Percentiles rank a stretch among this genome's conserved stretches.
Conservation (phyloP, 805 yeast genomes). For the Teunomyces kruisii region DNA sequence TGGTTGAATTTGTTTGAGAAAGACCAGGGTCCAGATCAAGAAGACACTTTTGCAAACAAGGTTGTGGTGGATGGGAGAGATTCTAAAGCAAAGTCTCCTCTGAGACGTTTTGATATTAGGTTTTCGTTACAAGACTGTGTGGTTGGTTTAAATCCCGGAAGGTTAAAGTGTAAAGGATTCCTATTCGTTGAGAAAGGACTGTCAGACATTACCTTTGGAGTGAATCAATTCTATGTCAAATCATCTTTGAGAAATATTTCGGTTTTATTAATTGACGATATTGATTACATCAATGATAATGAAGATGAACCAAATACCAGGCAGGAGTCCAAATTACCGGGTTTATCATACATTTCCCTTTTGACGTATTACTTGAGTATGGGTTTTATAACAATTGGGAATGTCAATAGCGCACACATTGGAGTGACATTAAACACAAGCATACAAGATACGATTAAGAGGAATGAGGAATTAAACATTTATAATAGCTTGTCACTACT, state of each 20-base stretch:
- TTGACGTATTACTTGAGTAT: slow-evolving; percentile 36
- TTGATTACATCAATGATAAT: background rate
- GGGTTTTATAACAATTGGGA: slow-evolving; percentile 59
- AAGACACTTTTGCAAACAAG: background rate
- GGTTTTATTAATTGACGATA: slow-evolving; percentile 66
- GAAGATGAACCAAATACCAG: background rate
- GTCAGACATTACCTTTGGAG: slow-evolving; percentile 44
- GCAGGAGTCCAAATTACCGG: slow-evolving; percentile 2
- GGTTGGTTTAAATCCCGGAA: slow-evolving; percentile 63
- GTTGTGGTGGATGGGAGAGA: background rate
- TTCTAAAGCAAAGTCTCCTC: background rate
- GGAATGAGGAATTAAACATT: slow-evolving; percentile 19
- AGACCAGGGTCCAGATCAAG: background rate
- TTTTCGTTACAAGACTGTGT: slow-evolving; percentile 51
- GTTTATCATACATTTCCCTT: slow-evolving; percentile 25
- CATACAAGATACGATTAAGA: slow-evolving; percentile 17
- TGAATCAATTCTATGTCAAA: slow-evolving; percentile 33
- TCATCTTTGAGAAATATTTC: slow-evolving; percentile 50
- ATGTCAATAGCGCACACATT: slow-evolving; percentile 36
- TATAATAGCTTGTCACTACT: slow-evolving; percentile 26
- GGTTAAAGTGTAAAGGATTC: slow-evolving; percentile 53
- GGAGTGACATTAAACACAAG: slow-evolving; percentile 31
- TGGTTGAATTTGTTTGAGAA: slow-evolving; percentile 52
- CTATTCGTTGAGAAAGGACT: slow-evolving; percentile 55
- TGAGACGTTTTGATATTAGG: slow-evolving; percentile 24